These are phyloP conservation scores for Pseudogymnoascus sp. DNA, from an alignment of 2,329 filamentous ascomycete genomes.

Conservation along the genomic window DNA sequence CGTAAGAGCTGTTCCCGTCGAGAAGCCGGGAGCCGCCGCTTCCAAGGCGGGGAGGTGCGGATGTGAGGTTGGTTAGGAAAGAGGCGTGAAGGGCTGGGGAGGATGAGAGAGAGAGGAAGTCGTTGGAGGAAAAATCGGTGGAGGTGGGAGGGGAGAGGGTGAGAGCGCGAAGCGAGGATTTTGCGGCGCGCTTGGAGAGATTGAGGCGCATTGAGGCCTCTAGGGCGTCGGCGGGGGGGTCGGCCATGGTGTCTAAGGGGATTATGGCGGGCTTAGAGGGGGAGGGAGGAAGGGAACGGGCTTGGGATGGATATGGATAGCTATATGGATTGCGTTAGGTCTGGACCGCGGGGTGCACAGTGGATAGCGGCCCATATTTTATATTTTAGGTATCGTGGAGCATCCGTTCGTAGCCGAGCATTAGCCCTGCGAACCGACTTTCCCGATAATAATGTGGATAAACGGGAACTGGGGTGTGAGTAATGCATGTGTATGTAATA, in stretches of 20 bases:
- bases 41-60: constrained; percentile 31
- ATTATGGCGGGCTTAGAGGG: neutral
- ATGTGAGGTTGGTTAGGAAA: constrained; percentile 43
- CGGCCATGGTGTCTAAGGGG: constrained; percentile 18
- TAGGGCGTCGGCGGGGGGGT: constrained; percentile 21
- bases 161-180: constrained; percentile 35
- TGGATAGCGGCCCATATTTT: constrained; percentile 2
- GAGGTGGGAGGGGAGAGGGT: constrained; percentile 57
- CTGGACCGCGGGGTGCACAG: neutral
- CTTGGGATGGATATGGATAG: neutral
- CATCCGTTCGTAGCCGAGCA: constrained; percentile 3
- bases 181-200: constrained; percentile 1
- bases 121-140: constrained; percentile 72
- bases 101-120: constrained; percentile 68
- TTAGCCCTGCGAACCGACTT: constrained; percentile 1
- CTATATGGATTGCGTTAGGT: neutral
- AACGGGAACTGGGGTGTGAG: neutral
- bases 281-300: neutral
- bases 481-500: constrained; percentile 1
- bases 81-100: constrained; percentile 48
- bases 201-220: neutral
- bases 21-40: constrained; percentile 48
- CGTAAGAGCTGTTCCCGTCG: constrained; percentile 42
- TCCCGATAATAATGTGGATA: constrained; percentile 1
- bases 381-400: constrained; percentile 2